Evolutionary conservation across 768 basidiomycete genomes (phyloP), one percentile per base, ranked within the genome.

Genomic region (Pisolithus marmoratus): DNA sequence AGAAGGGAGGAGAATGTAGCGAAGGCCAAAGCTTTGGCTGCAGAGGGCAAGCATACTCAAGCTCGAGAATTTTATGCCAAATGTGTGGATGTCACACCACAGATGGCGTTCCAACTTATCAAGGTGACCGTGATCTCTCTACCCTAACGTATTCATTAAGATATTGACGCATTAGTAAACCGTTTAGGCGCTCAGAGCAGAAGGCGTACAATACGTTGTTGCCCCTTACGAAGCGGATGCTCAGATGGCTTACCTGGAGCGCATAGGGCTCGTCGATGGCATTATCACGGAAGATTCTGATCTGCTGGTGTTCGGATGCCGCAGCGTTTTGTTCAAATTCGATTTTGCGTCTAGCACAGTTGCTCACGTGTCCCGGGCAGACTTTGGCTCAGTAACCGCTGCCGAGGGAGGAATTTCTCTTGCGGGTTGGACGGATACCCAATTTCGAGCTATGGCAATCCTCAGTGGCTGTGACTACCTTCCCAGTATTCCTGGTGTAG

Each of bases 201-300:
- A 96, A 63, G 70, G 72, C 17, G 80, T 98, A 8, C 65, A 78
- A 19, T 96, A 95, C 63, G 74, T 98, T 37, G 96, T 98, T 17
- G 95, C 96, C 4, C 96, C 96, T 0, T 99, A 98, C 67, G 96
- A 99, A 74, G 96, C 96, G 1, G 96, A 99, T 62, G 93, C 96
- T 1, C 96, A 99, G 67, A 80, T 99, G 51, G 87, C 91, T 42
- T 97, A 87, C 69, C 80, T 99, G 41, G 96, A 98, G 63, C 81
- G 81, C 46, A 67, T 74, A 40, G 91, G 91, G 17, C 61, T 89
- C 31, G 90, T 93, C 38, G 87, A 94, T 64, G 96, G 85, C 2
- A 86, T 99, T 66, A 80, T 99, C 58, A 98, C 96, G 2, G 96
- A 99, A 70, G 96, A 98, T 70, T 97, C 94, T 0, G 96, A 99